Base-by-base conservation (phyloP, 345 rosid species). In the Reutealis trisperma region DNA sequence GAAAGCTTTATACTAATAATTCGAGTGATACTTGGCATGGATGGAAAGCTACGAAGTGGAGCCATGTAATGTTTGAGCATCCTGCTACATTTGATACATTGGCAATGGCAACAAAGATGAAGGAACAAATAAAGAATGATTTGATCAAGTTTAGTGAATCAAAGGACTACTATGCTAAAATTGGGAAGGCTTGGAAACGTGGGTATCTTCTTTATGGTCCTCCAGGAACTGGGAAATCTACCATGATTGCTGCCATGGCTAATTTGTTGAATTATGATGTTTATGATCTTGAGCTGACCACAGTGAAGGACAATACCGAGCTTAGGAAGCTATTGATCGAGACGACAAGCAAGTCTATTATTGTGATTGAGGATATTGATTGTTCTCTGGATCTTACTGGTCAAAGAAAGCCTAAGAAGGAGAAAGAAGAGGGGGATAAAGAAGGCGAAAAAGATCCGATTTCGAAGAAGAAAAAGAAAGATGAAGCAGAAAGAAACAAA, bases 191-290 rank as follows among this genome's bases (percentile, higher is more conserved):
- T 6, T 74, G 77, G 77, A 74, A 74, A 60, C 27, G 81, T 58
- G 71, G 84, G 7, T 81, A 81, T 47, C 61, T 81, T 22, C 41
- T 81, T 45, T 77, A 73, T 34, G 81, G 81, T 51, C 81, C 81
- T 42, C 78, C 84, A 1, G 81, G 84, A 18, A 77, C 84, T 6
- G 81, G 84, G 6, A 81, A 81, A 21, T 77, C 81, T 6, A 77
- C 81, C 44, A 62, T 81, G 84, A 69, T 81, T 44, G 84, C 81
- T n/a, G 78, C 84, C 57, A 81, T 81, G 72, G 78, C 81, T 30
- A 81, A 81, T 59, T 63, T 68, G n/a, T 76, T 77, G 57, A 77
- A 77, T 63, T 83, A 76, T 59, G 81, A 83, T 60, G 9, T 83
- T 9, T 80, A 76, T 66, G 78, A 66, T 75, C 72, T 75, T 41